A percentile compares a stretch with the other conserved stretches of the same genome.
phyloP scores from a whole-genome alignment of 2,329 filamentous ascomycete species.

The Botrytis squamosa region DNA sequence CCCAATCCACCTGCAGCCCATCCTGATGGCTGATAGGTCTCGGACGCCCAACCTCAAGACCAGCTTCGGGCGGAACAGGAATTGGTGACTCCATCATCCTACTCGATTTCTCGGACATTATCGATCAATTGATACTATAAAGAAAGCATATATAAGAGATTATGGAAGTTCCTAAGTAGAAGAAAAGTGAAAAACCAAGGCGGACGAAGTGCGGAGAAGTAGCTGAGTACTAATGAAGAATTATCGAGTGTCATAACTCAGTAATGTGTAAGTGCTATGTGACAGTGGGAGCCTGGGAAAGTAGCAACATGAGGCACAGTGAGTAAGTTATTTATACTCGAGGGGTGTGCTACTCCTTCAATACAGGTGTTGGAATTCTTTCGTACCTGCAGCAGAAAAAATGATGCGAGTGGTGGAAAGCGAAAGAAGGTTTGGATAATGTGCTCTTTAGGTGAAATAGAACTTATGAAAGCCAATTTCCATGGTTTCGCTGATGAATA shows the following conservation, averaged over 20 bases:
- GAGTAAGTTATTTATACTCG: not conserved
- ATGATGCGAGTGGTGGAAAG: not conserved
- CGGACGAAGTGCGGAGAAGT: not conserved
- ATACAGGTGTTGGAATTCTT: not conserved
- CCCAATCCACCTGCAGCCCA: constrained; percentile 7
- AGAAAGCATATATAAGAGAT: not conserved
- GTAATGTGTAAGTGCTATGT: not conserved
- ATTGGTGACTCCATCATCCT: not conserved
- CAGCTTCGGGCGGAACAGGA: constrained; percentile 5
- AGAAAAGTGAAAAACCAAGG: not conserved
- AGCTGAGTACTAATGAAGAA: not conserved
- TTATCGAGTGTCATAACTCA: not conserved
- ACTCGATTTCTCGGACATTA: not conserved
- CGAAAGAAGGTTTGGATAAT: not conserved
- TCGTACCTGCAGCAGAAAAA: not conserved
- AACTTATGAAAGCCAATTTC: not conserved
- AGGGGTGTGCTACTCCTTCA: not conserved
- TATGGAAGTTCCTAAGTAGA: no score
- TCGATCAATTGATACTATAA: not conserved
- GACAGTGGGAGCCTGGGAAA: not conserved
- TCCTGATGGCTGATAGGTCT: not conserved
- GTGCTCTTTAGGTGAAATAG: not conserved
- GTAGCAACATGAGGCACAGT: not conserved
- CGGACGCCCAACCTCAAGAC: not conserved
- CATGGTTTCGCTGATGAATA: not conserved